Conservation (phyloP, 108 stramenopile genomes). For the Phaeodactylum tricornutum region DNA sequence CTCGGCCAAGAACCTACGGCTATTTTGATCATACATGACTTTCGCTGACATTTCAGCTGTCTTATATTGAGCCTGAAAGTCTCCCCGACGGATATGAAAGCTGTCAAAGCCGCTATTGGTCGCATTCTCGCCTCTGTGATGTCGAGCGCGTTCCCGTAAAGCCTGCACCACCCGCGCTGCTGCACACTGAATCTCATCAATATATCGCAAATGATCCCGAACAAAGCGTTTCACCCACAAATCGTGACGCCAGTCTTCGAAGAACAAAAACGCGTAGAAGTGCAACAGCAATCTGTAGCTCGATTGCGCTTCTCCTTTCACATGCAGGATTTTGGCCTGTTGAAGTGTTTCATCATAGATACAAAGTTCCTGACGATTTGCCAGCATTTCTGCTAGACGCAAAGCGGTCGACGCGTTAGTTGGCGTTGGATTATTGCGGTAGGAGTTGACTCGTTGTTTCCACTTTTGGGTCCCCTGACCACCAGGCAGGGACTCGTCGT, state of each 20-base stretch:
- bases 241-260: constrained; percentile 78
- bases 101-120: constrained; percentile 63
- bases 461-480: neutral
- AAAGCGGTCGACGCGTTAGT: constrained; percentile 44
- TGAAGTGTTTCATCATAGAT: constrained; percentile 47
- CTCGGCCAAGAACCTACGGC: constrained; percentile 16
- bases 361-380: constrained; percentile 29
- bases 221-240: constrained; percentile 75
- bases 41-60: constrained; percentile 1
- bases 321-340: constrained; percentile 45
- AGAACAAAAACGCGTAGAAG: constrained; percentile 84
- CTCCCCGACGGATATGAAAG: constrained; percentile 84
- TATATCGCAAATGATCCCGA: constrained; percentile 81
- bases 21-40: constrained; percentile 25
- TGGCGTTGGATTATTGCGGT: constrained; percentile 45
- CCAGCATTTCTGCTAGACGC: constrained; percentile 40
- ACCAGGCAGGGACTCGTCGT: neutral
- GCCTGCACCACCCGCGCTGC: constrained; percentile 71
- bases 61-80: constrained; percentile 40
- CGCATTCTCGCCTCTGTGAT: neutral
- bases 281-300: constrained; percentile 70
- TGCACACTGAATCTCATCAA: constrained; percentile 86
- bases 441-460: constrained; percentile 3
- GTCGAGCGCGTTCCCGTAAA: constrained; percentile 25
- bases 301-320: constrained; percentile 37